Conservation (phyloP, 2,329 filamentous ascomycete genomes). For the Pyricularia grisea region DNA sequence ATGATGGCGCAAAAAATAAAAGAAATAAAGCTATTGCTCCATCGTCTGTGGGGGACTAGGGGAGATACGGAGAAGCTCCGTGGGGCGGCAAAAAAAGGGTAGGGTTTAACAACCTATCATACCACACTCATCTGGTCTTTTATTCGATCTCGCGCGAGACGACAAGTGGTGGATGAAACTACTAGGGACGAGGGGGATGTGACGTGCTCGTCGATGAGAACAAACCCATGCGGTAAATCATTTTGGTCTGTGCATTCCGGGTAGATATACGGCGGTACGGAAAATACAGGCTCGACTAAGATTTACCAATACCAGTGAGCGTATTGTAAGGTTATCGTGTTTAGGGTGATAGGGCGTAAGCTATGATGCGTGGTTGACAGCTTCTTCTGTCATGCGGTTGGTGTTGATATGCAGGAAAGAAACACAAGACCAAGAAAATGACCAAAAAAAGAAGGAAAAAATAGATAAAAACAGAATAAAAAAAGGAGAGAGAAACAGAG, state of each 20-base stretch:
- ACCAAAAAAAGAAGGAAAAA: no score
- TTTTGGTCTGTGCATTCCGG: not conserved
- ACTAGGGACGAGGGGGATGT: no score
- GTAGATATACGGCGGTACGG: not conserved
- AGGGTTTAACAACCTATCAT: not conserved
- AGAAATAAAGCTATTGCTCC: not conserved
- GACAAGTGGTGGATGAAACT: not conserved
- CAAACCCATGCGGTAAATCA: not conserved
- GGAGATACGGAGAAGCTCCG: not conserved
- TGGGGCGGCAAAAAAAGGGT: not conserved
- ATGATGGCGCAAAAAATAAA: not conserved
- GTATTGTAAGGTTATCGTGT: no score
- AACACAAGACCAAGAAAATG: no score
- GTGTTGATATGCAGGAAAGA: no score
- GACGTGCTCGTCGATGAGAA: not conserved
- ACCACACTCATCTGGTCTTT: not conserved
- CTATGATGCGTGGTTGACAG: no score
- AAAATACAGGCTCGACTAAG: no score
- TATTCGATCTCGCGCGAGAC: not conserved
- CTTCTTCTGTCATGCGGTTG: no score
- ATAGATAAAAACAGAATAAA: no score
- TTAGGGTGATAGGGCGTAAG: no score
- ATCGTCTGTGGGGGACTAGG: not conserved
- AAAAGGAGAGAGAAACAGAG: not conserved
- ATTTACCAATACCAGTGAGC: no score